These are phyloP conservation scores for Ganoderma multipileum DNA, from an alignment of 1,284 basidiomycete species.

Conservation along the genomic window DNA sequence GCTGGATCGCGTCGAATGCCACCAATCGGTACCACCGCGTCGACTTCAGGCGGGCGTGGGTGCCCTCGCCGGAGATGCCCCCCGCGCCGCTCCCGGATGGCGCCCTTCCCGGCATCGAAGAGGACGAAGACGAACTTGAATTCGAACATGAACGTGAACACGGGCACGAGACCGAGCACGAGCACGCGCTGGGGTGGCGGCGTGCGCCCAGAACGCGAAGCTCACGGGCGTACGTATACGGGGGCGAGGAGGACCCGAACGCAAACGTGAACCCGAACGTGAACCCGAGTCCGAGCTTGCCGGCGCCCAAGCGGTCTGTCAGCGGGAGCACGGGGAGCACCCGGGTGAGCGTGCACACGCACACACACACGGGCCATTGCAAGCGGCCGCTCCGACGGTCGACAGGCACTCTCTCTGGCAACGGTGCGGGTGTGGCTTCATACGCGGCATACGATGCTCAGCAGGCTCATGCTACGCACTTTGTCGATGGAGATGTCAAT, in stretches of 20 bases:
- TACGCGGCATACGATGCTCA: neutral
- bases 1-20: slow-evolving; percentile 17
- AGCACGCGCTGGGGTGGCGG: neutral
- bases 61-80: slow-evolving; percentile 17
- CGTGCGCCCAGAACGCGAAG: neutral
- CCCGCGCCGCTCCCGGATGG: slow-evolving; percentile 4
- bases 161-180: neutral
- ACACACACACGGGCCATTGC: neutral
- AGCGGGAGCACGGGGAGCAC: neutral
- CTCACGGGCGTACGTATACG: slow-evolving; percentile 4
- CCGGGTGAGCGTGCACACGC: neutral
- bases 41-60: slow-evolving; percentile 23
- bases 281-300: neutral
- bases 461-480: neutral
- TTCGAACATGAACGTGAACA: neutral
- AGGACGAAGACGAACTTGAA: neutral
- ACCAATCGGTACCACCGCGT: slow-evolving; percentile 16
- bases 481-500: neutral
- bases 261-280: neutral
- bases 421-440: neutral
- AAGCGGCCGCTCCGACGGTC: slow-evolving; percentile 1
- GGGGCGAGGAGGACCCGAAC: slow-evolving; percentile 9
- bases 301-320: neutral
- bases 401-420: neutral
- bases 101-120: slow-evolving; percentile 2